phyloP scores from a whole-genome alignment of 2,329 filamentous ascomycete species.

The Colletotrichum falcatum region DNA sequence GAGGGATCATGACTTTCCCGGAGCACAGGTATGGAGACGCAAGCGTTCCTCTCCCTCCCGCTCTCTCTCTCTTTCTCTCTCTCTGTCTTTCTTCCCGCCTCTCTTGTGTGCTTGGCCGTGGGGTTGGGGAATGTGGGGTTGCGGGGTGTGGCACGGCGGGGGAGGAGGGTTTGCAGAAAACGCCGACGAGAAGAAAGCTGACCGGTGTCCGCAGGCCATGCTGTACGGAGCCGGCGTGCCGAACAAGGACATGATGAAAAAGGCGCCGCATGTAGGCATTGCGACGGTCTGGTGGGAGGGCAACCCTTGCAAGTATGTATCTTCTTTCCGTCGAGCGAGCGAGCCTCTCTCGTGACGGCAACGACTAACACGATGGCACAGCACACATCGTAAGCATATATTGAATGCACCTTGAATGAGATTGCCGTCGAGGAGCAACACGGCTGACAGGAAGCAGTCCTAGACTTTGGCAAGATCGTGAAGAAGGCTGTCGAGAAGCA shows the following conservation, averaged over 20 bases:
- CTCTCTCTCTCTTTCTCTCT: not conserved
- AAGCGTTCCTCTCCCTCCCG: not conserved
- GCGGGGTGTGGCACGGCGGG: constrained; percentile 34
- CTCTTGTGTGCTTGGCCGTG: not conserved
- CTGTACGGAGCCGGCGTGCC: constrained; percentile 93
- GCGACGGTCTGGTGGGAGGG: constrained; percentile 98
- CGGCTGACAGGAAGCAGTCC: constrained; percentile 62
- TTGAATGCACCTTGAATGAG: not conserved
- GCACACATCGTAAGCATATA: constrained; percentile 55
- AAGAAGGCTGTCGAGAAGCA: constrained; percentile 85
- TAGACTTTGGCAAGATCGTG: constrained; percentile 88
- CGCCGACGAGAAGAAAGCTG: not conserved
- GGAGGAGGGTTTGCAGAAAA: not conserved
- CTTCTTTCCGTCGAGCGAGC: not conserved
- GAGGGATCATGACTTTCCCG: constrained; percentile 88
- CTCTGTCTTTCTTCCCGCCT: not conserved
- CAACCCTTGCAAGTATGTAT: constrained; percentile 88
- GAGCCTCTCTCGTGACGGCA: not conserved
- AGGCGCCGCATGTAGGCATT: constrained; percentile 88
- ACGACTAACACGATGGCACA: constrained; percentile 41
- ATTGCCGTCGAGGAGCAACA: not conserved
- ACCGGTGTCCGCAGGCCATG: constrained; percentile 75
- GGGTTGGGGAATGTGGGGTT: constrained; percentile 38
- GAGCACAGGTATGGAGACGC: constrained; percentile 76
- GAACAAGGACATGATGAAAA: constrained; percentile 86